Base-by-base conservation (phyloP, 352 stramenopile species). In the Phytophthora ohioensis region DNA sequence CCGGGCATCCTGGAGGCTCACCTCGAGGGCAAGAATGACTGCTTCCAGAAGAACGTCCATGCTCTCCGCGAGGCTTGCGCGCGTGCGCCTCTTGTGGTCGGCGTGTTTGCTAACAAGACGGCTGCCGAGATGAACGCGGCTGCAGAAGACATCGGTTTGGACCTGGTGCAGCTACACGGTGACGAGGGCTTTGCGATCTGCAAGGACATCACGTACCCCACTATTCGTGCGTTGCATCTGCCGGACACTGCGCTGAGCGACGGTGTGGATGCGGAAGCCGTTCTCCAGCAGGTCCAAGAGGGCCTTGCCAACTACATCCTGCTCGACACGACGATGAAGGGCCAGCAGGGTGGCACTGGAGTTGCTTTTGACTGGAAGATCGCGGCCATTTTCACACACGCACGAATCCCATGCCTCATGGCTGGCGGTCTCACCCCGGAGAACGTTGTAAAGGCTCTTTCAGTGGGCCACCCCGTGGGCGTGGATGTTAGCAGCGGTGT, bases 141-240 rank as follows among this genome's bases (percentile, higher is more conserved):
- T 64, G 92, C 94, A 1, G 73, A 89, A 27, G 77, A 94, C 12
- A 93, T 96, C 48, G 97, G 97, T 2, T 72, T 99, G 31, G 98
- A 99, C 75, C 81, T 99, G 38, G 94, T 99, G 2, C 98, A 99
- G 83, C 85, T 99, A 47, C 98, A 99, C 68, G 97, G 97, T 31
- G 87, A 97, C 60, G 98, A 99, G 78, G 94, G 93, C 57, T 98
- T 96, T 69, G 79, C 88, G 53, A 87, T 97, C 46, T 95, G 83
- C 56, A 81, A 80, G 8, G 90, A 95, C 45, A 84, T 96, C 47
- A 80, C 79, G 36, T 89, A 97, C 17, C 97, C 97, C 12, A 97
- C 91, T 3, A 93, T 99, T 52, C 88, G 95, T 31, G 97, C 99
- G 7, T 82, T 97, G 57, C 93, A 98, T 51, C 86, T 99, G 12